These are phyloP conservation scores for Prinsepia uniflora DNA, from an alignment of 306 rosid genomes.

Conservation along the genomic window DNA sequence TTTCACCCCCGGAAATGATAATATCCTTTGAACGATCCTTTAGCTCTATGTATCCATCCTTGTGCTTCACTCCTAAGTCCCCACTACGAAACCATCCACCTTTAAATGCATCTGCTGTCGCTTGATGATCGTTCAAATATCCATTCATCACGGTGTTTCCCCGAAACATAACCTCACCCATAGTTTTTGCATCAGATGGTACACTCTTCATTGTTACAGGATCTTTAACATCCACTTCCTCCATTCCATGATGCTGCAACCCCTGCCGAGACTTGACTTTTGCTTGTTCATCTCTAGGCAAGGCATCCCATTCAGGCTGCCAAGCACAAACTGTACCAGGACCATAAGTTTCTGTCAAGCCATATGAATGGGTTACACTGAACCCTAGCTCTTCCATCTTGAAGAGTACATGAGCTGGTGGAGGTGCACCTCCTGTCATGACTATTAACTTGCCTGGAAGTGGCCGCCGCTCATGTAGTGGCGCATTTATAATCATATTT, in stretches of 20 bases:
- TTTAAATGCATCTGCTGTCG: conserved; percentile 58
- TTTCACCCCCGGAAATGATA: conserved; percentile 86
- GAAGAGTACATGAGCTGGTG: conserved; percentile 57
- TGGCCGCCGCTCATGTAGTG: conserved; percentile 38
- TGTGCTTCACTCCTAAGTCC: conserved; percentile 78
- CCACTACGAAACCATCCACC: conserved; percentile 87
- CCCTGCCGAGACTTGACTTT: conserved; percentile 74
- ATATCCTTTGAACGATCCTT: conserved; percentile 85
- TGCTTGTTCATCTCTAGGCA: conserved; percentile 56
- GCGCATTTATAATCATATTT: conserved; percentile 75
- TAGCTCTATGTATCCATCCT: conserved; percentile 75
- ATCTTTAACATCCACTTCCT: conserved; percentile 64
- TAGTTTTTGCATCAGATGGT: conserved; percentile 70
- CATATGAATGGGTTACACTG: conserved; percentile 54
- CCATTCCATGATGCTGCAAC: conserved; percentile 65
- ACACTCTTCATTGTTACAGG: conserved; percentile 75
- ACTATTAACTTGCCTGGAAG: conserved; percentile 55
- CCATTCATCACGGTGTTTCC: conserved; percentile 92
- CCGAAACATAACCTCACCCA: conserved; percentile 86
- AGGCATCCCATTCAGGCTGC: conserved; percentile 78
- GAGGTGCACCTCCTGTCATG: conserved; percentile 81
- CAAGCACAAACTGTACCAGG: conserved; percentile 63
- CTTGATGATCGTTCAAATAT: conserved; percentile 58
- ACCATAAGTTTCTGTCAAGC: conserved; percentile 88
- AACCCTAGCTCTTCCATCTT: conserved; percentile 73